phyloP scores from a whole-genome alignment of 345 rosid species.

The Nasturtium officinale region DNA sequence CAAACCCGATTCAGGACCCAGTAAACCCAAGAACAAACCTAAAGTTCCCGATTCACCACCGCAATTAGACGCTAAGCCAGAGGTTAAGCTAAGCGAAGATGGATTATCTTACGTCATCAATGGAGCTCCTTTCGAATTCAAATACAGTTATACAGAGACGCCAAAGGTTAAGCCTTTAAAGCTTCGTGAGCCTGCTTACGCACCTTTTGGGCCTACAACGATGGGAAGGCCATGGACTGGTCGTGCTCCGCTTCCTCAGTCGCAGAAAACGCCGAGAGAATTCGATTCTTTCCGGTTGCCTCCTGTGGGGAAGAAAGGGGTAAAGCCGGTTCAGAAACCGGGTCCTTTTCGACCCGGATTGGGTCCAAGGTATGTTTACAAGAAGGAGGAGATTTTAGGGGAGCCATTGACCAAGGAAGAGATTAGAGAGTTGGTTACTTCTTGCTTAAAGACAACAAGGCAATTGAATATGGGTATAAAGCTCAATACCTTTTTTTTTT shows the following conservation, averaged over 20 bases:
- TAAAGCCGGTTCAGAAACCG: slow-evolving; percentile 86
- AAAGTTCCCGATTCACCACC: slow-evolving; percentile 35
- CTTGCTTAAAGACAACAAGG: slow-evolving; percentile 60
- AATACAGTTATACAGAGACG: slow-evolving; percentile 93
- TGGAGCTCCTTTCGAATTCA: slow-evolving; percentile 93
- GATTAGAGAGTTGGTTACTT: slow-evolving; percentile 59
- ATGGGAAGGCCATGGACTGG: slow-evolving; percentile 97
- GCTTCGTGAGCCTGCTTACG: slow-evolving; percentile 74
- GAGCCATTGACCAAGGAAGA: slow-evolving; percentile 80
- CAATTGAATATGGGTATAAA: slow-evolving; percentile 86
- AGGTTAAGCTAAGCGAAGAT: slow-evolving; percentile 57
- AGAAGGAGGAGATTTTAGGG: slow-evolving; percentile 82
- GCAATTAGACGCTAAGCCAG: slow-evolving; percentile 47
- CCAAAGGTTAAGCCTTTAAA: slow-evolving; percentile 78
- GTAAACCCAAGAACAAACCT: slow-evolving; percentile 48
- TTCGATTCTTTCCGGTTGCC: slow-evolving; percentile 87
- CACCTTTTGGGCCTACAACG: slow-evolving; percentile 87
- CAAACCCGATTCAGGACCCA: slow-evolving; percentile 47
- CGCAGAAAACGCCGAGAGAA: slow-evolving; percentile 77
- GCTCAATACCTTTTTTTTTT: slow-evolving; percentile 20
- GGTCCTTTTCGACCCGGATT: slow-evolving; percentile 81
- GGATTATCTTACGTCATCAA: slow-evolving; percentile 74
- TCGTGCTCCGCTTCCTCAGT: slow-evolving; percentile 71
- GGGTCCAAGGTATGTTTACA: slow-evolving; percentile 72
- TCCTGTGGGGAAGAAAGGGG: slow-evolving; percentile 78